Conservation (phyloP, 2,329 filamentous ascomycete species). For the Nothophoma quercina region DNA sequence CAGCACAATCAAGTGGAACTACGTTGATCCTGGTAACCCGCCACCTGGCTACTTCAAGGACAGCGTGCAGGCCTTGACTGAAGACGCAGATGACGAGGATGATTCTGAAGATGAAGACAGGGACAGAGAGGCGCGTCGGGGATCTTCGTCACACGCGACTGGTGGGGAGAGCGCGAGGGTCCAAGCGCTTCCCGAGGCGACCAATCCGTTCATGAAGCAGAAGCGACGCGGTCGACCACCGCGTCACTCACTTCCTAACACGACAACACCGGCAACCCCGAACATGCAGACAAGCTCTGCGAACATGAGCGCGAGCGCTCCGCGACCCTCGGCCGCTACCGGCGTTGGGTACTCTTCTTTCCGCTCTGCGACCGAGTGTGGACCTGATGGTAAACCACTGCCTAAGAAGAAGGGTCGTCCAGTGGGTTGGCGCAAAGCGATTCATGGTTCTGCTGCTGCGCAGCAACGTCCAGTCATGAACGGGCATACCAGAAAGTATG, state of each 20-base stretch:
- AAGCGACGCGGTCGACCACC: constrained; percentile 49
- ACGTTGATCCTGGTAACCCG: constrained; percentile 65
- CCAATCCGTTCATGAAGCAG: constrained; percentile 42
- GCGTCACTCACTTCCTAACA: constrained; percentile 38
- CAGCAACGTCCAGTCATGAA: constrained; percentile 35
- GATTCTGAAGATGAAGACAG: constrained; percentile 42
- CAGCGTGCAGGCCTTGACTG: constrained; percentile 31
- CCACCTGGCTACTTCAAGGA: constrained; percentile 45
- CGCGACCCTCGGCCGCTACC: constrained; percentile 21
- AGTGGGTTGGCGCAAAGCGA: constrained; percentile 58
- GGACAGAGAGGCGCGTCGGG: constrained; percentile 13
- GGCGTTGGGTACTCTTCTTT: constrained; percentile 55
- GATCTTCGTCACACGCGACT: constrained; percentile 28
- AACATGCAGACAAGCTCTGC: constrained; percentile 20
- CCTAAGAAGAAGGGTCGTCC: constrained; percentile 57
- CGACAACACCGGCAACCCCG: constrained; percentile 25
- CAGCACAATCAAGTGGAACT: constrained; percentile 67
- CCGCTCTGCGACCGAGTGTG: constrained; percentile 36
- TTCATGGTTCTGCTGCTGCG: constrained; percentile 51
- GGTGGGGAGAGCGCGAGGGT: constrained; percentile 32
- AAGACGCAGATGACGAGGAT: constrained; percentile 47
- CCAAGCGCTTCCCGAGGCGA: constrained; percentile 39
- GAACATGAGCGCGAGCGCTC: constrained; percentile 37
- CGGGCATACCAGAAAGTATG: constrained; percentile 19
- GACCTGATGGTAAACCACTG: constrained; percentile 46